A percentile compares a stretch with the other conserved stretches of the same genome.
Evolutionary conservation across 768 basidiomycete genomes (phyloP).

Genomic region (Holtermanniella nyarrowii): DNA sequence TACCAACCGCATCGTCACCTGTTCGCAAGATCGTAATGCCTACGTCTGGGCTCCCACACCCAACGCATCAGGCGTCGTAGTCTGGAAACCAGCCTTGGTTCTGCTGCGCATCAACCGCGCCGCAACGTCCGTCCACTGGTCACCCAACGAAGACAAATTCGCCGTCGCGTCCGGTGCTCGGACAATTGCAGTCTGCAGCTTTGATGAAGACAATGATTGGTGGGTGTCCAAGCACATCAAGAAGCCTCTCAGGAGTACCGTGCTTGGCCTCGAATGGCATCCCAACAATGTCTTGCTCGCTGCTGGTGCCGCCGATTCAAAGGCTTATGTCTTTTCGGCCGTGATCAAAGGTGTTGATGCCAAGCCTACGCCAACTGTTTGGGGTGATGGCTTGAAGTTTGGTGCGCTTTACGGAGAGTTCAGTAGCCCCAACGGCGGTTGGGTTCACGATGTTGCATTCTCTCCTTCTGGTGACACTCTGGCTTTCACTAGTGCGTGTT

Average conservation of each 20-base stretch:
- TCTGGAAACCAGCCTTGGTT: conserved; percentile 99
- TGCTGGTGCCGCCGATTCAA: conserved; percentile 94
- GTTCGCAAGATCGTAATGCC: conserved; percentile 97
- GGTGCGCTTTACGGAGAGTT: conserved; percentile 96
- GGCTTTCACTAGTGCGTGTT: conserved; percentile 75
- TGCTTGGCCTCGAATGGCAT: conserved; percentile 92
- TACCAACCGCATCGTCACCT: conserved; percentile 94
- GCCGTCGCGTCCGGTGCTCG: conserved; percentile 95
- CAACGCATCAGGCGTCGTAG: conserved; percentile 61
- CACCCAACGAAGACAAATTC: conserved; percentile 95
- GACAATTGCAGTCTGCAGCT: conserved; percentile 90
- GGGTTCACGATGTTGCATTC: conserved; percentile 93
- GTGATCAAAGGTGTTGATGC: conserved; percentile 98
- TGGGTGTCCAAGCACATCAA: conserved; percentile 96
- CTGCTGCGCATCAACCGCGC: conserved; percentile 89
- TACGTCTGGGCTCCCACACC: conserved; percentile 91
- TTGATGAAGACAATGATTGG: conserved; percentile 97
- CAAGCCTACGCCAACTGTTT: conserved; percentile 80
- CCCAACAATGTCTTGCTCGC: conserved; percentile 97
- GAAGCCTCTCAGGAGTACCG: conserved; percentile 93
- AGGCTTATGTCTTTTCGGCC: conserved; percentile 92
- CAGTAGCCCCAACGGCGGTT: conserved; percentile 76
- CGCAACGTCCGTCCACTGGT: conserved; percentile 91
- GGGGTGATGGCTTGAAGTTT: conserved; percentile 98
- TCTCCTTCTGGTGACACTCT: conserved; percentile 91